Conservation (phyloP, 306 rosid genomes). For the Datisca glomerata region DNA sequence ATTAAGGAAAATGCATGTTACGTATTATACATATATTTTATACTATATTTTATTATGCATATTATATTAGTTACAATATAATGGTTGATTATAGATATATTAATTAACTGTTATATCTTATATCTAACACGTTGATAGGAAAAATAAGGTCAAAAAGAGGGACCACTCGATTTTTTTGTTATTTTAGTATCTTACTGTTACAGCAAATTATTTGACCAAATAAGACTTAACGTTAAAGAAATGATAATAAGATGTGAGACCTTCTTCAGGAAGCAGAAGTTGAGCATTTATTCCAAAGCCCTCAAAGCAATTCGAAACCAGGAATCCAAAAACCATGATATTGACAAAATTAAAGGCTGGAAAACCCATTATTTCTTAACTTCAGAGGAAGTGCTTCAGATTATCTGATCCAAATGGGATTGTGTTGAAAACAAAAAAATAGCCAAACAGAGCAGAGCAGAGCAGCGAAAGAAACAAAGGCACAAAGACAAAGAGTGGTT, state of each 20-base stretch:
- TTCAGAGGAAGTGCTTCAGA: not conserved
- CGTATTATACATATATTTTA: no score
- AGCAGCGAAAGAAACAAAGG: not conserved
- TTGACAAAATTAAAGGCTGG: slow-evolving; percentile 13
- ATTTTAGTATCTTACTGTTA: no score
- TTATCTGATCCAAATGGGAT: not conserved
- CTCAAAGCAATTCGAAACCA: slow-evolving; percentile 24
- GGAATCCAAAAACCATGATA: slow-evolving; percentile 17
- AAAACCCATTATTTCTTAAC: slow-evolving; percentile 19
- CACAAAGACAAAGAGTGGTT: not conserved
- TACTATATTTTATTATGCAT: no score
- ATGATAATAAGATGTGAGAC: slow-evolving; percentile 16
- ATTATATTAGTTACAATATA: no score
- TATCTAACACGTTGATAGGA: no score
- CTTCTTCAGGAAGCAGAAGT: slow-evolving; percentile 58
- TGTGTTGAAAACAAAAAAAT: not conserved
- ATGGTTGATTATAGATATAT: no score
- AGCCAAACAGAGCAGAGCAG: not conserved
- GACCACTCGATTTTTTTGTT: no score
- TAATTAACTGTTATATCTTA: no score
- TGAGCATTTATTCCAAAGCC: slow-evolving; percentile 44
- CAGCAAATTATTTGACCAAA: not conserved
- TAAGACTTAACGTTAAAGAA: not conserved
- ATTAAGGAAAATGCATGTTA: no score
- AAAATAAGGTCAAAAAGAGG: not conserved